Conservation (phyloP, 2,329 filamentous ascomycete genomes). For the Penicillium sp. region DNA sequence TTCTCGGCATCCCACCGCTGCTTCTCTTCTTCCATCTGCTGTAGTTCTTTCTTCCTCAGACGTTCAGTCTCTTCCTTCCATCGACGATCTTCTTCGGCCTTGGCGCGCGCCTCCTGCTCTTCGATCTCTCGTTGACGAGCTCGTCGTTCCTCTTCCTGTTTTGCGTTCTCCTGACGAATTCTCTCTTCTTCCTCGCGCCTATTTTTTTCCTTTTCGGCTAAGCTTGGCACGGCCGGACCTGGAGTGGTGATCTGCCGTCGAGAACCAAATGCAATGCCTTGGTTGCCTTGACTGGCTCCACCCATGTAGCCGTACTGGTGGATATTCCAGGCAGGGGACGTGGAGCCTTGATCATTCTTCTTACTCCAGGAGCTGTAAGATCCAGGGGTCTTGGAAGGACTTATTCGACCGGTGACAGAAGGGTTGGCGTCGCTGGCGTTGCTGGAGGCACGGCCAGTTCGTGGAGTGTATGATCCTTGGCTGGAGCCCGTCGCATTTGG, state of each 20-base stretch:
- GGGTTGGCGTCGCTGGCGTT: slow-evolving; percentile 54
- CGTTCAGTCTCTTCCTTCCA: slow-evolving; percentile 53
- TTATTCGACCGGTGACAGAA: slow-evolving; percentile 52
- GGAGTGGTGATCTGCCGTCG: slow-evolving; percentile 90
- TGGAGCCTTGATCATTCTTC: slow-evolving; percentile 76
- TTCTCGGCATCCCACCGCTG: slow-evolving; percentile 58
- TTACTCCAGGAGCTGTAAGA: slow-evolving; percentile 88
- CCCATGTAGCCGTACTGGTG: slow-evolving; percentile 99
- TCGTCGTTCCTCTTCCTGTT: slow-evolving; percentile 57
- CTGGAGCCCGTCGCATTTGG: slow-evolving; percentile 70
- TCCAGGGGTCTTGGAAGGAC: slow-evolving; percentile 63
- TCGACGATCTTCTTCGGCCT: slow-evolving; percentile 49
- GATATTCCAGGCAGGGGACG: slow-evolving; percentile 95
- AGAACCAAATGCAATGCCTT: slow-evolving; percentile 90
- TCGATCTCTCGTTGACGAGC: slow-evolving; percentile 54
- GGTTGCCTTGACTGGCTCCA: slow-evolving; percentile 91
- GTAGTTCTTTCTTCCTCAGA: slow-evolving; percentile 56
- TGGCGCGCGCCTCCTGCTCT: slow-evolving; percentile 53
- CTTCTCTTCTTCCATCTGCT: slow-evolving; percentile 51
- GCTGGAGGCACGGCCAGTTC: slow-evolving; percentile 54
- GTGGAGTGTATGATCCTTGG: slow-evolving; percentile 46
- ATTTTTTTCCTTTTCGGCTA: slow-evolving; percentile 81
- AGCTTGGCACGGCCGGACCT: slow-evolving; percentile 75
- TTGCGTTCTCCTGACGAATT: slow-evolving; percentile 46
- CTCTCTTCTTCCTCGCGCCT: slow-evolving; percentile 63